Evolutionary conservation across 208 protist species (phyloP).

Genomic region (Crithidia expoeki): DNA sequence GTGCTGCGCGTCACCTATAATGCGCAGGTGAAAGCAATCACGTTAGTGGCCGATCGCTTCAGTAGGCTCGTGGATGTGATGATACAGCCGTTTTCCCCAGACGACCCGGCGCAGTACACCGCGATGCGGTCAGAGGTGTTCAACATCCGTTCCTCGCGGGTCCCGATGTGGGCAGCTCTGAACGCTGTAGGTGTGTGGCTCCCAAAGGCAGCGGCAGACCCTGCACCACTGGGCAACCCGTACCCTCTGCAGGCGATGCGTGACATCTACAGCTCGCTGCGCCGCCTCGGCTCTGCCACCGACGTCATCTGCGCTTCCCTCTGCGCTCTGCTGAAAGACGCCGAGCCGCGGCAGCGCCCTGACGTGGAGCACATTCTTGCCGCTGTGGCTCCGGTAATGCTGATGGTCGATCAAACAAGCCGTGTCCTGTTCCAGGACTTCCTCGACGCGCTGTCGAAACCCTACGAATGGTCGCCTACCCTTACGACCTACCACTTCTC

Average conservation of each 20-base stretch:
- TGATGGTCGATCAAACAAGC: conserved; percentile 33
- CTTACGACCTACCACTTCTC: conserved; percentile 45
- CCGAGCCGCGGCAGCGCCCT: background rate
- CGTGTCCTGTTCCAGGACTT: conserved; percentile 52
- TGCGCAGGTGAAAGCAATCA: conserved; percentile 37
- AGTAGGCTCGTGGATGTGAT: conserved; percentile 42
- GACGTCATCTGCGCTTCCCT: conserved; percentile 46
- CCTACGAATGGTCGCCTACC: conserved; percentile 38
- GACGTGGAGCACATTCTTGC: conserved; percentile 11
- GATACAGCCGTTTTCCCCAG: conserved; percentile 19
- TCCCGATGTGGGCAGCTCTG: conserved; percentile 41
- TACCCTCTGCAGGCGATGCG: conserved; percentile 51
- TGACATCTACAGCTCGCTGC: conserved; percentile 59
- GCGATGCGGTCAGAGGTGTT: conserved; percentile 5
- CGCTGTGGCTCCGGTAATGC: conserved; percentile 35
- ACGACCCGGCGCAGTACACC: conserved; percentile 21
- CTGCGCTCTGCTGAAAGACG: conserved; percentile 3
- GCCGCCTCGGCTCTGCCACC: conserved; percentile 50
- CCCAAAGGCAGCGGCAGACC: conserved; percentile 45
- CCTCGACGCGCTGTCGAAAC: conserved; percentile 45
- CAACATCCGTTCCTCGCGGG: background rate
- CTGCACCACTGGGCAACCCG: conserved; percentile 45
- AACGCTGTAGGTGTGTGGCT: conserved; percentile 37
- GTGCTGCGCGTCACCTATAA: conserved; percentile 44
- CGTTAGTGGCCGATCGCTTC: conserved; percentile 39